These are phyloP conservation scores for Chalciporus piperatus DNA, from an alignment of 768 basidiomycete species.

Conservation along the genomic window DNA sequence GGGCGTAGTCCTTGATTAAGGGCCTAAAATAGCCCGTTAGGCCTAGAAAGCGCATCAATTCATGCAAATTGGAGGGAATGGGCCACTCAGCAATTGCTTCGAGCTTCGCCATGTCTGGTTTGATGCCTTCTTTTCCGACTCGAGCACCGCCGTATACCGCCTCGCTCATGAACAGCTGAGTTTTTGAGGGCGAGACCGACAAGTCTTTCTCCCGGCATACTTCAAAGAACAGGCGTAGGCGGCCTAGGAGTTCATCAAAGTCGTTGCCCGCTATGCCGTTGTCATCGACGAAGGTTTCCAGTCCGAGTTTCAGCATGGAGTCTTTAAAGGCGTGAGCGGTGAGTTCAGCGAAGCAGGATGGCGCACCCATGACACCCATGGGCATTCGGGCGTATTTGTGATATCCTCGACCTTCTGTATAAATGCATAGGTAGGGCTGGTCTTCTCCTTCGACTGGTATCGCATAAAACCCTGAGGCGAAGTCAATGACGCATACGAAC, in stretches of 20 bases:
- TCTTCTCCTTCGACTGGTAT: conserved; percentile 12
- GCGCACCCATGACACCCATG: conserved; percentile 40
- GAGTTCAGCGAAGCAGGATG: conserved; percentile 33
- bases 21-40: conserved; percentile 7
- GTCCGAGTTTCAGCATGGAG: conserved; percentile 15
- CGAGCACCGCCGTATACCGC: neutral
- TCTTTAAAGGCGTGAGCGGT: conserved; percentile 25
- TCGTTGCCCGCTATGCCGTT: conserved; percentile 30
- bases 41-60: conserved; percentile 3
- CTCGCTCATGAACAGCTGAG: conserved; percentile 7
- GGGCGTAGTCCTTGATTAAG: no score
- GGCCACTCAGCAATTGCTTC: conserved; percentile 7
- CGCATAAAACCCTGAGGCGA: no score
- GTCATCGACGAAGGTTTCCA: conserved; percentile 42
- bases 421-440: conserved; percentile 34
- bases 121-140: neutral
- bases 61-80: no score
- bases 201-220: neutral
- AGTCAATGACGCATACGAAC: conserved; percentile 15
- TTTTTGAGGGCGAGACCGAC: conserved; percentile 11
- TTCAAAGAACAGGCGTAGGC: conserved; percentile 25
- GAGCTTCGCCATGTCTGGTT: conserved; percentile 1
- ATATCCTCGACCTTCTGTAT: conserved; percentile 36
- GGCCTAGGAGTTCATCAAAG: conserved; percentile 28
- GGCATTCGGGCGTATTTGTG: conserved; percentile 37